Evolutionary conservation across 148 eudicot genomes (phyloP).

Genomic region (Fallopia convolvulus): DNA sequence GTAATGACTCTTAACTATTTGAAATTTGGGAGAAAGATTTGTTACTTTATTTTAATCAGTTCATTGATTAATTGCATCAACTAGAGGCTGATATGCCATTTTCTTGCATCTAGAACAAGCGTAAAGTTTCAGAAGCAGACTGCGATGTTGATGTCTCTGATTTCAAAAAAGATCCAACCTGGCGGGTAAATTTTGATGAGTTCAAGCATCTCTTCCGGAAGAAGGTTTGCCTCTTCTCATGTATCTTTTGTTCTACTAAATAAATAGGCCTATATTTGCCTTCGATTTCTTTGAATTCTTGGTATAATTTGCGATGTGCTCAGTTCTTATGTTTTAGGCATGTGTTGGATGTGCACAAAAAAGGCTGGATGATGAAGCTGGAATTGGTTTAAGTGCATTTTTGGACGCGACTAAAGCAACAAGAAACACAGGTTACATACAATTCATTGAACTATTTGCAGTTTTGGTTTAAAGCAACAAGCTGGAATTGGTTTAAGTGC

Average conservation of each 20-base stretch:
- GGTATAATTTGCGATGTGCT: neutral
- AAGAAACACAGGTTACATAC: slow-evolving; percentile 46
- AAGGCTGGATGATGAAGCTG: slow-evolving; percentile 44
- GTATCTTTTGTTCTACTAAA: neutral
- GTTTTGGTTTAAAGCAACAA: too few relatives aligned
- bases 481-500: too few relatives aligned
- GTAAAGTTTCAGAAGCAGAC: slow-evolving; percentile 26
- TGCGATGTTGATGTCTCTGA: slow-evolving; percentile 25
- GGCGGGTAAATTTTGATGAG: slow-evolving; percentile 92
- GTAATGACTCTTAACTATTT: slow-evolving; percentile 14
- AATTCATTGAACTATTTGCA: neutral
- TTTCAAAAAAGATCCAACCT: slow-evolving; percentile 52
- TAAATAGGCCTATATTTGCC: too few relatives aligned
- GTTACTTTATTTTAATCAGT: neutral
- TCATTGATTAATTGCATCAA: neutral
- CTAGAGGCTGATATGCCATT: neutral
- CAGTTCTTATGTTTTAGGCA: slow-evolving; percentile 31
- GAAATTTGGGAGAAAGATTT: slow-evolving; percentile 55
- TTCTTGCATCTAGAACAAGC: slow-evolving; percentile 37
- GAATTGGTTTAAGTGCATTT: slow-evolving; percentile 56
- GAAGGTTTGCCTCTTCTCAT: slow-evolving; percentile 18
- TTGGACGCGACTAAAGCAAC: slow-evolving; percentile 41
- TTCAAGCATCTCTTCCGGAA: slow-evolving; percentile 49
- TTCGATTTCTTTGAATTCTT: neutral
- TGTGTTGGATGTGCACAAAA: slow-evolving; percentile 62